phyloP scores from a whole-genome alignment of 345 rosid genomes.

The Acer campestre region DNA sequence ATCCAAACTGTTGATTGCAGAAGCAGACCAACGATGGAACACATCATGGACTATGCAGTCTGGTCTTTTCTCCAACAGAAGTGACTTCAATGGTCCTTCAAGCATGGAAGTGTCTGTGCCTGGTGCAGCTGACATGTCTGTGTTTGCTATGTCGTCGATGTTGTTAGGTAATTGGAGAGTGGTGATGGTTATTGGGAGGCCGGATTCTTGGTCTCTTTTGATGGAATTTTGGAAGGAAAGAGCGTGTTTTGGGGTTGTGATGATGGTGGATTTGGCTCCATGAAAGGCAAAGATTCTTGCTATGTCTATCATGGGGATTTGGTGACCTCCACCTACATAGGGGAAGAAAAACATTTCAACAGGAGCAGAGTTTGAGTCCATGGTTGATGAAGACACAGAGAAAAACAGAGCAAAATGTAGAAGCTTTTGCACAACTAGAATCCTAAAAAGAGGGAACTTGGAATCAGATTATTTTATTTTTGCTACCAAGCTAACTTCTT shows the following conservation, averaged over 20 bases:
- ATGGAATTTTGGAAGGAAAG: slow-evolving; percentile 32
- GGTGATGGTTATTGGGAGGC: slow-evolving; percentile 34
- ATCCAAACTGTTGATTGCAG: slow-evolving; percentile 27
- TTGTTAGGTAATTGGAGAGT: slow-evolving; percentile 25
- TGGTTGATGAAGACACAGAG: not conserved
- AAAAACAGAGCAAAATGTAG: not conserved
- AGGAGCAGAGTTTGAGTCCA: slow-evolving; percentile 25
- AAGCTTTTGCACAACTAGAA: not conserved
- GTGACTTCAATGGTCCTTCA: slow-evolving; percentile 27
- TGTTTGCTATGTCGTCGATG: slow-evolving; percentile 21
- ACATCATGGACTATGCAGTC: slow-evolving; percentile 45
- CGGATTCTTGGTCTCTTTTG: slow-evolving; percentile 28
- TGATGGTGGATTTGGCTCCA: slow-evolving; percentile 36
- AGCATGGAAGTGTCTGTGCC: slow-evolving; percentile 42
- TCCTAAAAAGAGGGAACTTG: not conserved
- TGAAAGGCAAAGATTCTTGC: slow-evolving; percentile 46
- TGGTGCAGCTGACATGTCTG: slow-evolving; percentile 40
- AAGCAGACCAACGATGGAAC: slow-evolving; percentile 41
- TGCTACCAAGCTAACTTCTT: too few relatives aligned
- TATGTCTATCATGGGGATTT: slow-evolving; percentile 51
- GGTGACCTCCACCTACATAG: slow-evolving; percentile 51
- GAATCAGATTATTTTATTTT: too few relatives aligned
- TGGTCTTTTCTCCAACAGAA: slow-evolving; percentile 26
- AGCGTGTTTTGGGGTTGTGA: slow-evolving; percentile 36
- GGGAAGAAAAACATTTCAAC: slow-evolving; percentile 51